These are phyloP conservation scores for Cytospora piceae DNA, from an alignment of 2,329 filamentous ascomycete species.

Conservation along the genomic window DNA sequence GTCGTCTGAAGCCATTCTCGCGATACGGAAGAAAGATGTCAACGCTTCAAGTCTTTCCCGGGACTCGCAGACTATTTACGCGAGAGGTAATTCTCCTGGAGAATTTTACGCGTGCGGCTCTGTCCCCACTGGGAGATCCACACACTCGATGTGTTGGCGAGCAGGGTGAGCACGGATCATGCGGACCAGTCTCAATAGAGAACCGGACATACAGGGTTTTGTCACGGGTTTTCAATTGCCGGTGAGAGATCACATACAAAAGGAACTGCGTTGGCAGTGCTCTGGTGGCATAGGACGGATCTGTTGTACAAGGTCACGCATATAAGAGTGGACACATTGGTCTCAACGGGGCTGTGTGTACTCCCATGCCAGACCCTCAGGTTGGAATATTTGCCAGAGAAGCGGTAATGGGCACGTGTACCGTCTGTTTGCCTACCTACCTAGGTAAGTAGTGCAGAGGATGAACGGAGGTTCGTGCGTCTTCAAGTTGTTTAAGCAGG, in stretches of 20 bases:
- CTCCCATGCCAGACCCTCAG: background rate
- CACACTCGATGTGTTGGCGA: slow-evolving; percentile 20
- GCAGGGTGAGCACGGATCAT: slow-evolving; percentile 24
- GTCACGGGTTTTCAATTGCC: background rate
- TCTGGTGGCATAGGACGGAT: background rate
- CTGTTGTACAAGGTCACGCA: background rate
- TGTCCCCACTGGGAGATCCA: slow-evolving; percentile 16
- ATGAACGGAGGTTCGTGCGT: background rate
- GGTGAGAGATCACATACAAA: background rate
- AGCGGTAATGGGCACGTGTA: background rate
- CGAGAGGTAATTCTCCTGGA: slow-evolving; percentile 5
- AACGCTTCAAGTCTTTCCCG: background rate
- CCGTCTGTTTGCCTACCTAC: background rate
- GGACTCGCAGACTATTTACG: slow-evolving; percentile 17
- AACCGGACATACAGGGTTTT: background rate
- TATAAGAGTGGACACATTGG: background rate
- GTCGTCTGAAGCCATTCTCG: slow-evolving; percentile 9
- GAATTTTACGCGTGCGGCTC: slow-evolving; percentile 22
- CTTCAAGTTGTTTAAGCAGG: background rate
- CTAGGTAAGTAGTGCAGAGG: background rate
- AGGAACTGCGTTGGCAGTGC: background rate
- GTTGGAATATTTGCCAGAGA: background rate
- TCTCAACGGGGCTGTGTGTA: background rate
- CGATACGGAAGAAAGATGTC: slow-evolving; percentile 8
- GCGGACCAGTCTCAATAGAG: slow-evolving; percentile 8